phyloP scores from a whole-genome alignment of 176 grass and related monocot species.

The Cenchrus purpureus region DNA sequence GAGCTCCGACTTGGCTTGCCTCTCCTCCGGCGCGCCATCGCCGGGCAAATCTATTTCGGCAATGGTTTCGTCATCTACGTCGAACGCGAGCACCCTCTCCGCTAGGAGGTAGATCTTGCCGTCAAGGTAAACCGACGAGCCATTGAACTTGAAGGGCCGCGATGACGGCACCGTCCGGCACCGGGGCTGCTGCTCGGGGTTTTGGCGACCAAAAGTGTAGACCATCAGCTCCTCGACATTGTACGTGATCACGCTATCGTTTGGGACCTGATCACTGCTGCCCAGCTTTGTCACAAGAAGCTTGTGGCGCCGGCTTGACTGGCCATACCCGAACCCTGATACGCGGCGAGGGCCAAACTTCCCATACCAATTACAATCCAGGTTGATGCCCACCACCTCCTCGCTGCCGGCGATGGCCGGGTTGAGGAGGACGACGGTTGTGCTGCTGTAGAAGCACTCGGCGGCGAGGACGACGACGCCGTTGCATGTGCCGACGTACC shows the following conservation, averaged over 20 bases:
- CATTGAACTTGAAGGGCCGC: neutral
- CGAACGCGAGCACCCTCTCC: slow-evolving; percentile 1
- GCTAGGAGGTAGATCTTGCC: neutral
- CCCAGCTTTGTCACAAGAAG: neutral
- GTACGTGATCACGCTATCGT: neutral
- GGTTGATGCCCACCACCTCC: neutral
- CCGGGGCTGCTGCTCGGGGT: too few relatives aligned
- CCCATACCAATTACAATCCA: too few relatives aligned
- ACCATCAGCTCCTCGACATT: neutral
- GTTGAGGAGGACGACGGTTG: neutral
- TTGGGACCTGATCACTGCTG: neutral
- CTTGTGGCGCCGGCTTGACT: neutral
- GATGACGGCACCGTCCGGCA: neutral
- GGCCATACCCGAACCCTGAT: neutral
- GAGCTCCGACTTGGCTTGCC: neutral
- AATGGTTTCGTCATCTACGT: neutral
- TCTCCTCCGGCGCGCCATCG: neutral
- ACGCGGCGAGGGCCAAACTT: neutral
- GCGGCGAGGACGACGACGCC: neutral
- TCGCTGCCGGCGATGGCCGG: neutral
- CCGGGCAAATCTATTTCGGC: neutral
- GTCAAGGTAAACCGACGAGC: neutral
- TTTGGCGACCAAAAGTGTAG: neutral
- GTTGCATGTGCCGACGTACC: neutral
- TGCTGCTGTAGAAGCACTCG: neutral